phyloP scores from a whole-genome alignment of 306 rosid genomes.

The Mimosa pudica region DNA sequence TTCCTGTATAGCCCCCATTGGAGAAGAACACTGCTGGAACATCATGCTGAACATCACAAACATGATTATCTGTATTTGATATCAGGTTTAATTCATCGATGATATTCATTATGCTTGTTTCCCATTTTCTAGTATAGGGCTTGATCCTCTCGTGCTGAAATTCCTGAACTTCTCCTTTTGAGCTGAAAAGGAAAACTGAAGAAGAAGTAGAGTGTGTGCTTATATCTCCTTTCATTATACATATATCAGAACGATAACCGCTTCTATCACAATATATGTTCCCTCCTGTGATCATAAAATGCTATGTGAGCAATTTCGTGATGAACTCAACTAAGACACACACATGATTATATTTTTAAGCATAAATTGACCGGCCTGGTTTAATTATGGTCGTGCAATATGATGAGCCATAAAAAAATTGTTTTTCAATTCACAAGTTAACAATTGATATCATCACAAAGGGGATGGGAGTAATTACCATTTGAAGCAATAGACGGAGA shows the following conservation, averaged over 20 bases:
- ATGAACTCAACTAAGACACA: not conserved
- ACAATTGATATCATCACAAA: not conserved
- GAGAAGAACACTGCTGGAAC: slow-evolving; percentile 94
- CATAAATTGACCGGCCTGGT: not conserved
- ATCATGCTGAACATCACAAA: slow-evolving; percentile 76
- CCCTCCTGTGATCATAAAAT: slow-evolving; percentile 60
- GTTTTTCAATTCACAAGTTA: not conserved
- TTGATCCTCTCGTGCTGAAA: slow-evolving; percentile 68
- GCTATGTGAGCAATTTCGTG: not conserved
- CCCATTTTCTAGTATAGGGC: slow-evolving; percentile 96
- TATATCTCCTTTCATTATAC: slow-evolving; percentile 88
- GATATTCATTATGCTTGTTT: slow-evolving; percentile 68
- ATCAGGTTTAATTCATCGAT: slow-evolving; percentile 68
- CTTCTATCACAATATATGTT: slow-evolving; percentile 81
- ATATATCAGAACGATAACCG: slow-evolving; percentile 77
- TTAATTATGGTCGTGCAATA: not conserved
- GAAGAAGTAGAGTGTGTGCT: slow-evolving; percentile 71
- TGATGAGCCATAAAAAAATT: slow-evolving; percentile 9
- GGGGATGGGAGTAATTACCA: slow-evolving; percentile 44
- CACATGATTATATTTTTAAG: not conserved
- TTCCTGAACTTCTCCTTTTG: slow-evolving; percentile 34
- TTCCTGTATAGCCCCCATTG: slow-evolving; percentile 94
- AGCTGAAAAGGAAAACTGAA: slow-evolving; percentile 65
- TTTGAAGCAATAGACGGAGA: slow-evolving; percentile 55
- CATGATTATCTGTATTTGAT: slow-evolving; percentile 46